A percentile compares a stretch with the other conserved stretches of the same genome.
Conservation (phyloP, 352 stramenopile species). For the Phytophthora meadii region DNA sequence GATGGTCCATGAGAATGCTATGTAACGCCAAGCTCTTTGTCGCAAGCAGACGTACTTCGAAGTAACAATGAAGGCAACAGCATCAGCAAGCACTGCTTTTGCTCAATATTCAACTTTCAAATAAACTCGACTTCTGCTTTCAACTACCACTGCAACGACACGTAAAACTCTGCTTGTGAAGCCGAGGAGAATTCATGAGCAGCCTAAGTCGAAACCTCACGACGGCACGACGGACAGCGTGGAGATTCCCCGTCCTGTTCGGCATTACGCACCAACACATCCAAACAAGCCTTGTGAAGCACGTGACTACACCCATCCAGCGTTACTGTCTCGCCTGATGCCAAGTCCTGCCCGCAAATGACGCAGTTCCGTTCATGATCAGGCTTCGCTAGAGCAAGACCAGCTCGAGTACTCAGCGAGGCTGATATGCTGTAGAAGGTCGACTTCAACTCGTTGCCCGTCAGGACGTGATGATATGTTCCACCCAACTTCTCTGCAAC, state of each 20-base stretch:
- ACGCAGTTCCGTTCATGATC: slow-evolving; percentile 64
- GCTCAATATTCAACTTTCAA: too few relatives aligned
- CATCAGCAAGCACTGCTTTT: too few relatives aligned
- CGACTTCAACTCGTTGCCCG: slow-evolving; percentile 72
- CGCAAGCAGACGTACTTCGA: too few relatives aligned
- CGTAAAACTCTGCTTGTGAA: background rate
- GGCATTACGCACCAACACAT: slow-evolving; percentile 44
- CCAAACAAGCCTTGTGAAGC: slow-evolving; percentile 56
- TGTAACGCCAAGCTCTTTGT: background rate
- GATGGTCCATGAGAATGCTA: slow-evolving; percentile 16
- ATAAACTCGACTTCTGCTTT: too few relatives aligned
- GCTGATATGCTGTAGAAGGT: slow-evolving; percentile 81
- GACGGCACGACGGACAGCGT: slow-evolving; percentile 42
- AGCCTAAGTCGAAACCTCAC: slow-evolving; percentile 15
- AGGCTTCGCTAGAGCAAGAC: slow-evolving; percentile 65
- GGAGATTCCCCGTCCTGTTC: slow-evolving; percentile 29
- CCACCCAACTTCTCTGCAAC: slow-evolving; percentile 67
- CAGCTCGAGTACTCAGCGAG: slow-evolving; percentile 64
- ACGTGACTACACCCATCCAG: slow-evolving; percentile 53
- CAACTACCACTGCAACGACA: slow-evolving; percentile 5
- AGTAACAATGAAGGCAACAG: too few relatives aligned
- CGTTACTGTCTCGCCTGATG: slow-evolving; percentile 52
- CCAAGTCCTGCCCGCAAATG: slow-evolving; percentile 72
- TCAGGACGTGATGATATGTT: slow-evolving; percentile 65
- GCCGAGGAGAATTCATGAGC: background rate